phyloP scores from a whole-genome alignment of 352 stramenopile species.

The Elongisporangium prolatum region DNA sequence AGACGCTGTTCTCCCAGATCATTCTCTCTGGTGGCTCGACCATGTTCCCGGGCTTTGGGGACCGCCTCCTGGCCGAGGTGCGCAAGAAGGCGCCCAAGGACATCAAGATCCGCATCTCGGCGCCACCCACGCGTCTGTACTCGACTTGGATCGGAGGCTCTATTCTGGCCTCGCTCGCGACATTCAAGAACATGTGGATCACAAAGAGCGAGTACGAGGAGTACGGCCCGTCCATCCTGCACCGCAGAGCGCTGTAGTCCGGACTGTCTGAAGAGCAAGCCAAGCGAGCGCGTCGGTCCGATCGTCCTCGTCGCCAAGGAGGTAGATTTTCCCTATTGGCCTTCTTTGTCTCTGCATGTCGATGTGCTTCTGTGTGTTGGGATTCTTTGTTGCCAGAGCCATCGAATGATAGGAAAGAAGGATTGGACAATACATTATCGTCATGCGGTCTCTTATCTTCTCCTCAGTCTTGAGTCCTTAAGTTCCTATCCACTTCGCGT shows the following conservation, averaged over 20 bases:
- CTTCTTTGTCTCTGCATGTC: background rate
- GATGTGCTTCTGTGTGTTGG: background rate
- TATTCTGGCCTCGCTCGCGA: slow-evolving; percentile 96
- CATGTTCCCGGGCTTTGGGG: slow-evolving; percentile 93
- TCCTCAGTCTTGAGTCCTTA: no score
- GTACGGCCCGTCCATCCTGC: slow-evolving; percentile 94
- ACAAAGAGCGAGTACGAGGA: slow-evolving; percentile 98
- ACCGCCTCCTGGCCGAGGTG: slow-evolving; percentile 93
- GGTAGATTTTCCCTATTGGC: background rate
- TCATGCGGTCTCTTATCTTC: background rate
- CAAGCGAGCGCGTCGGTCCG: no score
- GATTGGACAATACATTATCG: background rate
- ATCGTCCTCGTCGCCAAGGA: background rate
- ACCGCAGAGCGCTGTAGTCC: slow-evolving; percentile 92
- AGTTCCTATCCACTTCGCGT: no score
- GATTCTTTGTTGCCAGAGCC: background rate
- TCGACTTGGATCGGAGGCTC: slow-evolving; percentile 97
- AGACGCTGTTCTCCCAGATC: slow-evolving; percentile 91
- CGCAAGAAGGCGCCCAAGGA: slow-evolving; percentile 86
- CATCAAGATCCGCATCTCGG: slow-evolving; percentile 95
- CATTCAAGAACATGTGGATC: slow-evolving; percentile 99
- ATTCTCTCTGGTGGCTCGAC: slow-evolving; percentile 94
- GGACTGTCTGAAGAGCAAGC: no score
- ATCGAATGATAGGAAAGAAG: background rate
- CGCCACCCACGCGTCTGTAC: slow-evolving; percentile 92